Conservation (phyloP, 1,139 yeast species). For the Suhomyces maxii region DNA sequence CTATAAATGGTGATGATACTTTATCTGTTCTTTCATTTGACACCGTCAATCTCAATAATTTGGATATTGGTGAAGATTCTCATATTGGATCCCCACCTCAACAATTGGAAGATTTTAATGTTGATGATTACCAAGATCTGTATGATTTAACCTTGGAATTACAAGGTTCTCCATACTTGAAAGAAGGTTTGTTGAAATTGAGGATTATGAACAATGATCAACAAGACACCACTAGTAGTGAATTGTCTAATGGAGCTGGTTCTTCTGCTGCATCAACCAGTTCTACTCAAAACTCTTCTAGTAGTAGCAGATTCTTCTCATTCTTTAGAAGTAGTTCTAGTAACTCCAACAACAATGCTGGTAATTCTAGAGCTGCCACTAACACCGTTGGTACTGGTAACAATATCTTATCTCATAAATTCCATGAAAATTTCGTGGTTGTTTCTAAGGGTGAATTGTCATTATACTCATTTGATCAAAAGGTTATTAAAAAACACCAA, state of each 20-base stretch:
- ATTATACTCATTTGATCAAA: slow-evolving; percentile 53
- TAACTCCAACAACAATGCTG: slow-evolving; percentile 6
- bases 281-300: slow-evolving; percentile 13
- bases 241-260: slow-evolving; percentile 16
- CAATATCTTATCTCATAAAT: slow-evolving; percentile 25
- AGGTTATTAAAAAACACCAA: slow-evolving; percentile 43
- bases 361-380: slow-evolving; percentile 1
- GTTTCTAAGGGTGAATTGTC: slow-evolving; percentile 59
- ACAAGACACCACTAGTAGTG: slow-evolving; percentile 28
- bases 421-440: slow-evolving; percentile 53
- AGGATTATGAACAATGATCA: slow-evolving; percentile 46
- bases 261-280: slow-evolving; percentile 29
- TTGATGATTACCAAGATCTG: slow-evolving; percentile 48
- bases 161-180: slow-evolving; percentile 76
- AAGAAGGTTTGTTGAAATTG: slow-evolving; percentile 68
- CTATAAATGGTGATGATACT: slow-evolving; percentile 32
- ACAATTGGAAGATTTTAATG: slow-evolving; percentile 39
- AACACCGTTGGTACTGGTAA: slow-evolving; percentile 11
- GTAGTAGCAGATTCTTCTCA: slow-evolving; percentile 27
- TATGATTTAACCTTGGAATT: slow-evolving; percentile 63
- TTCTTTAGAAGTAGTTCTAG: slow-evolving; percentile 19
- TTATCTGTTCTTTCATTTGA: slow-evolving; percentile 41
- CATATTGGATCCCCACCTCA: slow-evolving; percentile 17
- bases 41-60: slow-evolving; percentile 26
- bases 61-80: slow-evolving; percentile 16